phyloP scores from a whole-genome alignment of 106 monocot genomes.

The Xerophyta viscosa region DNA sequence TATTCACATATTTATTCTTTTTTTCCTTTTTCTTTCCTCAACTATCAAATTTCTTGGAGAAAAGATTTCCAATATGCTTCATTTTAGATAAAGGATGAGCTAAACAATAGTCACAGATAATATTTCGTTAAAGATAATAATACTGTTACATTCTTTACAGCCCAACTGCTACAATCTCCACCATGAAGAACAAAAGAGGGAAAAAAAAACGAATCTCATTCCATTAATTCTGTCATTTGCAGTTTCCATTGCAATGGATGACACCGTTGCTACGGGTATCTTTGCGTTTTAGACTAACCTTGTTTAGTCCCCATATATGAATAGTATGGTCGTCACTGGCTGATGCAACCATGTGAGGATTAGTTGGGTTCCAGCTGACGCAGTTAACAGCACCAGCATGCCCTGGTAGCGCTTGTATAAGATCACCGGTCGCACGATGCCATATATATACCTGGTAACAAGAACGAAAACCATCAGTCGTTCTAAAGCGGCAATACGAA shows the following conservation, averaged over 20 bases:
- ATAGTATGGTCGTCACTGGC: slow-evolving; percentile 68
- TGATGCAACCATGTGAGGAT: slow-evolving; percentile 66
- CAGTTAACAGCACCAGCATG: slow-evolving; percentile 35
- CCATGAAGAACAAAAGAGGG: too few species aligned
- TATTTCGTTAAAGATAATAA: too few species aligned
- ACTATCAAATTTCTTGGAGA: too few species aligned
- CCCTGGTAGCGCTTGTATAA: slow-evolving; percentile 22
- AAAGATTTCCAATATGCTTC: too few species aligned
- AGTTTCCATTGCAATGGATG: background rate
- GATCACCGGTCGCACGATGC: slow-evolving; percentile 20
- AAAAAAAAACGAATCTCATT: too few species aligned
- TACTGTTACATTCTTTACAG: too few species aligned
- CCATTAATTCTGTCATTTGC: too few species aligned
- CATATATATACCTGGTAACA: slow-evolving; percentile 36
- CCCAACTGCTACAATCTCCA: too few species aligned
- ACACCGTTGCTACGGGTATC: background rate
- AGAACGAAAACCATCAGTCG: background rate
- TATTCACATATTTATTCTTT: too few species aligned
- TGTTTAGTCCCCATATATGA: slow-evolving; percentile 34
- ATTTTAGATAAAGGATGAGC: too few species aligned
- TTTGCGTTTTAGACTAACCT: background rate
- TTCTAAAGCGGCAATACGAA: background rate
- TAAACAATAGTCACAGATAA: too few species aligned
- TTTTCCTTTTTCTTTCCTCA: too few species aligned
- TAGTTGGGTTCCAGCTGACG: slow-evolving; percentile 56